Percentiles rank a stretch among this genome's conserved stretches.
These are phyloP conservation scores for Glebionis coronaria DNA, from an alignment of 129 eudicot species.

Conservation along the genomic window DNA sequence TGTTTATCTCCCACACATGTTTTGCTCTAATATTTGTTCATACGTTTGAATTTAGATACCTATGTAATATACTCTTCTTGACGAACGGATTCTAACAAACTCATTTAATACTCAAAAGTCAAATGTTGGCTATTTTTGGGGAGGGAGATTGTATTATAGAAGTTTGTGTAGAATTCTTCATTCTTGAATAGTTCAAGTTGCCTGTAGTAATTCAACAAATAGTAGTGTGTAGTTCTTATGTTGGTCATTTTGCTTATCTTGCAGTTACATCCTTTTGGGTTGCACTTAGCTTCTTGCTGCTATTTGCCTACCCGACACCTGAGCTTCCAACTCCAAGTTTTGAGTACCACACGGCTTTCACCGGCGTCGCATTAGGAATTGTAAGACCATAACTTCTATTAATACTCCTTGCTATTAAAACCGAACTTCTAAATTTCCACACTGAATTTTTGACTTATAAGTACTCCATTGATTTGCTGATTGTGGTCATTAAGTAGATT, in stretches of 20 bases:
- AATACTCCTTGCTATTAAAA: neutral
- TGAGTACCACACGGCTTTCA: constrained; percentile 90
- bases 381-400: constrained; percentile 49
- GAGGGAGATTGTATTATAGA: neutral
- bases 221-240: constrained; percentile 8
- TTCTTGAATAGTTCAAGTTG: constrained; percentile 6
- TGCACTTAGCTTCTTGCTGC: constrained; percentile 72
- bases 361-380: constrained; percentile 96
- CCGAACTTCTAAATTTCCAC: neutral
- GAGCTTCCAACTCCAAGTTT: constrained; percentile 96
- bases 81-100: neutral
- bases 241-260: constrained; percentile 12
- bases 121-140: neutral
- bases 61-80: neutral
- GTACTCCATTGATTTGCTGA: neutral
- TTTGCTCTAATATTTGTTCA: no score
- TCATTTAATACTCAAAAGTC: neutral
- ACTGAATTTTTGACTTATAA: neutral
- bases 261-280: constrained; percentile 94
- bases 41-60: neutral
- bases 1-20: neutral
- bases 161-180: neutral
- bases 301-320: constrained; percentile 96
- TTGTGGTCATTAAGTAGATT: neutral
- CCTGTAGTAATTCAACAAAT: constrained; percentile 1